Base-by-base conservation (phyloP, 345 rosid species). In the Cardamine resedifolia region DNA sequence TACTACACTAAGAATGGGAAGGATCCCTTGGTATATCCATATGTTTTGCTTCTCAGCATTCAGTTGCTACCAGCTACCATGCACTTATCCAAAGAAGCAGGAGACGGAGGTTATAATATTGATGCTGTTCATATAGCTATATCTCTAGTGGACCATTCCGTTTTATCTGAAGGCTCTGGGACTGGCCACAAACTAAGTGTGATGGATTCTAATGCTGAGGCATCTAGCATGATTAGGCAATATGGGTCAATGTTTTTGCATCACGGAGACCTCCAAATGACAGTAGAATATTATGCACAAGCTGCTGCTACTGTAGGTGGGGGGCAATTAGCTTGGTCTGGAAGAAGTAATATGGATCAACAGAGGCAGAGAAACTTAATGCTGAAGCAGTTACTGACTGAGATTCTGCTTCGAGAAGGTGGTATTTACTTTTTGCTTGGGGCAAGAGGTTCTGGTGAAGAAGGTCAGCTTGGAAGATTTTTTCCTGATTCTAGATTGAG, bases 261-360 rank as follows among this genome's bases (percentile, higher is more conserved):
- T 64, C 84, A 81, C 15, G 99, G 96, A 21, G 82, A 88, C 76
- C 90, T 90, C 66, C 80, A 84, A 24, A 77, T 85, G 87, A 83
- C 98, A 51, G 81, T 90, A 74, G 99, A 91, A 75, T 95, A 95
- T 80, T 95, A 90, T 72, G 97, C 90, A 62, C 98, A 91, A 85
- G 99, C 99, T 76, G 96, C 99, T 69, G 91, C 92, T 61, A 84
- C 91, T 38, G 88, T 91, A 49, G 98, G 97, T 55, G 99, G 99
- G 70, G 99, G 99, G 34, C 91, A 83, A 68, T 58, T 82, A 52
- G 91, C 94, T 28, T 90, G 98, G 98, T 74, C 89, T 38, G 97
- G 97, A 43, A 90, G 92, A 84, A 86, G 83, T 61, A 83, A 65
- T 60, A 65, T 75, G 16, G 98, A 95, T 85, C 99, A 95, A 78